Conservation (phyloP, 2,329 filamentous ascomycete species). For the Cercospora sojina region DNA sequence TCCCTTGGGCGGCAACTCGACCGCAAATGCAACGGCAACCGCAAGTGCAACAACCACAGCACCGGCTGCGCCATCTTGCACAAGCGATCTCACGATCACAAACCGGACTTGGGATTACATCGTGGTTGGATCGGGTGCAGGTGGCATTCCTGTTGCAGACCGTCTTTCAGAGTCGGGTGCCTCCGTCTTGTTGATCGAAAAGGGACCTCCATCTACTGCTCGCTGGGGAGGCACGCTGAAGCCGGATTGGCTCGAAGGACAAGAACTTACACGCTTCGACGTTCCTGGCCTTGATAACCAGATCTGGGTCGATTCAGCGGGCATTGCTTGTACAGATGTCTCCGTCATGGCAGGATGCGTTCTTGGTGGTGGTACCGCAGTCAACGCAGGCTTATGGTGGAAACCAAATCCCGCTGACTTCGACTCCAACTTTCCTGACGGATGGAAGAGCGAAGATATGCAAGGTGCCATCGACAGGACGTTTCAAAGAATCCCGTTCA, state of each 20-base stretch:
- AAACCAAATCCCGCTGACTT: conserved; percentile 65
- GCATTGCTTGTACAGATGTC: conserved; percentile 67
- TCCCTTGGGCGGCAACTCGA: conserved; percentile 15
- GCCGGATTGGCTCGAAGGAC: conserved; percentile 61
- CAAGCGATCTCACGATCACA: conserved; percentile 38
- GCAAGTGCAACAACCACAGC: conserved; percentile 26
- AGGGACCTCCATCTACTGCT: conserved; percentile 57
- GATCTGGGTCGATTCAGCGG: conserved; percentile 63
- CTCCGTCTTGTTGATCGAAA: conserved; percentile 59
- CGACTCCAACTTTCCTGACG: conserved; percentile 68
- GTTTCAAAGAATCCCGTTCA: conserved; percentile 70
- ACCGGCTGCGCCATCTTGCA: conserved; percentile 22
- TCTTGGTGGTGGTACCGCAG: conserved; percentile 64
- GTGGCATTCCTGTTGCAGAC: conserved; percentile 60
- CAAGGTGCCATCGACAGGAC: conserved; percentile 58
- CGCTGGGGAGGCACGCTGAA: conserved; percentile 63
- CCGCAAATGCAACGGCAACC: conserved; percentile 20
- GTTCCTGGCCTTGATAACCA: conserved; percentile 70
- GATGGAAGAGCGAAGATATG: conserved; percentile 68
- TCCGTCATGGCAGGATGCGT: conserved; percentile 72
- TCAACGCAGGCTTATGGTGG: conserved; percentile 70
- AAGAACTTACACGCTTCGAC: conserved; percentile 67
- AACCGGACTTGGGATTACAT: conserved; percentile 60
- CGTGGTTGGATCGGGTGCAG: conserved; percentile 62
- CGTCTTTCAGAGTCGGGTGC: conserved; percentile 64